Evolutionary conservation across 1,284 basidiomycete species (phyloP), one percentile per base, ranked within the genome.

Genomic region (Tremellales sp.): DNA sequence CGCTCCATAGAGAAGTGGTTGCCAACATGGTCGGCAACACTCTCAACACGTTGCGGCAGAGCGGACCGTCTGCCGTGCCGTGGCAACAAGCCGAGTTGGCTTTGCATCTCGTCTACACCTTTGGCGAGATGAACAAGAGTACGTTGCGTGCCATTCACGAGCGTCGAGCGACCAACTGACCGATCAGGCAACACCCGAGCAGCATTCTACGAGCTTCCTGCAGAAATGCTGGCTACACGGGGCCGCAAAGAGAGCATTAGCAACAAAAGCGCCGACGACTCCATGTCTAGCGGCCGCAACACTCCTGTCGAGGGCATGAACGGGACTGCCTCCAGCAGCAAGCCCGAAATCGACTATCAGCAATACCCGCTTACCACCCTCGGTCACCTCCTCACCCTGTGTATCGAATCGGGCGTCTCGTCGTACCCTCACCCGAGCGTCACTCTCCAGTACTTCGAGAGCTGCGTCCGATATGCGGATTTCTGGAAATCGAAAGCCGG

Each of bases 11-110:
- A 4, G 73, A 74, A 43, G 62, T 74, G n/a, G 73, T 75, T 10
- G 70, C 72, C 6, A 65, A 64, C 43, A 70, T 73, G 36, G 70
- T 74, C 22, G 59, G 66, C 21, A 58, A 56, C 25, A 73, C 68
- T 0, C 61, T 73, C 3, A 66, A 72, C 45, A 50, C 62, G 1
- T 57, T 69, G 21, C 57, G 64, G 40, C 40, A 58, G 5, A 58
- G 59, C n/a, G 74, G 74, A 4, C 53, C 61, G 0, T 53, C 60
- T 0, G 64, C 63, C 58, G 64, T 96, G 19, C 82, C 86, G 44
- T 99, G 97, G 97, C 85, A 93, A 65, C 87, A 96, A 62, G 88
- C 88, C 1, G 96, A 99, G 71, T 79, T 98, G 19, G 91, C 89
- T 0, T 77, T 97, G 15, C 91, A 91, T 69, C 81, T 97, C 24